These are phyloP conservation scores for Bombardia bombarda DNA, from an alignment of 495 filamentous ascomycete genomes.

Conservation along the genomic window DNA sequence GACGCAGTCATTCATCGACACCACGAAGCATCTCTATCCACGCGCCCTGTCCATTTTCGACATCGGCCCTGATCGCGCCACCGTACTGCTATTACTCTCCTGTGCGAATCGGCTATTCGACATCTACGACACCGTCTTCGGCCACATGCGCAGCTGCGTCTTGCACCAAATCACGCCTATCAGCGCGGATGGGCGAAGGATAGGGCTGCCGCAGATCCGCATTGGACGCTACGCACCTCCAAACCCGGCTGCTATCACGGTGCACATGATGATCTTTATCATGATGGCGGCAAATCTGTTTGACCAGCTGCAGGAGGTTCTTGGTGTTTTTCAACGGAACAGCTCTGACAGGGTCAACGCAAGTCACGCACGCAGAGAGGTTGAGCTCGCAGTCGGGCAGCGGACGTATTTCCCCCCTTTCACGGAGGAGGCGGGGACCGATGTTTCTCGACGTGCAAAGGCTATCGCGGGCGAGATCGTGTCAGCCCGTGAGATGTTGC, in stretches of 20 bases:
- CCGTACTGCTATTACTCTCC: slow-evolving; percentile 2
- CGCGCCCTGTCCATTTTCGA: neutral
- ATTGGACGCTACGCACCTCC: slow-evolving; percentile 1
- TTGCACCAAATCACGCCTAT: neutral
- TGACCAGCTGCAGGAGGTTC: slow-evolving; percentile 6
- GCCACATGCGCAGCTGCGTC: slow-evolving; percentile 3
- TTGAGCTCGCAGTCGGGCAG: neutral
- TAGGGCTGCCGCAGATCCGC: neutral
- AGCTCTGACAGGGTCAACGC: neutral
- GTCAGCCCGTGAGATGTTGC: neutral
- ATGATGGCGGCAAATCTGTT: slow-evolving; percentile 8
- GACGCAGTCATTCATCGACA: slow-evolving; percentile 5
- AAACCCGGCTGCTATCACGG: neutral
- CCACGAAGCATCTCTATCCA: slow-evolving; percentile 1
- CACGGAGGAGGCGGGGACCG: neutral
- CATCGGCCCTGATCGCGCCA: neutral
- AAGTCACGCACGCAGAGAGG: neutral
- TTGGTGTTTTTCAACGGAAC: neutral
- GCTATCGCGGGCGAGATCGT: slow-evolving; percentile 3
- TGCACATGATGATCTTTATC: slow-evolving; percentile 8
- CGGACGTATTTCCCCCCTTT: slow-evolving; percentile 1
- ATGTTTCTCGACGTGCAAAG: neutral
- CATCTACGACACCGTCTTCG: slow-evolving; percentile 1
- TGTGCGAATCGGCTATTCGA: slow-evolving; percentile 5
- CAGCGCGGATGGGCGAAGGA: neutral